Conservation (phyloP, 2,329 filamentous ascomycete species). For the Fusarium sp. region DNA sequence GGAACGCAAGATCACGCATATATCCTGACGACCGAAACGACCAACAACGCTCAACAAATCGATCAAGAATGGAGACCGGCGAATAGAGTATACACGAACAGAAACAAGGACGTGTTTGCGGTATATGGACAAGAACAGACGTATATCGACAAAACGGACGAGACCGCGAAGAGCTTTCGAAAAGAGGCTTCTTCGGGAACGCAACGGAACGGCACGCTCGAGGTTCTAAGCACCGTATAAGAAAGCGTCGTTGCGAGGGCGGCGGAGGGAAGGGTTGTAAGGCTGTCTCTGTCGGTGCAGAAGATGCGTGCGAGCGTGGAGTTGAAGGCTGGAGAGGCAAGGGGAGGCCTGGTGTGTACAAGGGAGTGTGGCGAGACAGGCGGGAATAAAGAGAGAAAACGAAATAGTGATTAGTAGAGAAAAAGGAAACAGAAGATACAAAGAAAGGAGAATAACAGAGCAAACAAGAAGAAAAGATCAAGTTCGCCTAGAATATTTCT, state of each 20-base stretch:
- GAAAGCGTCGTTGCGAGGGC: conserved; percentile 19
- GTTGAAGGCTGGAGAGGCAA: conserved; percentile 24
- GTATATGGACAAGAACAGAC: not conserved
- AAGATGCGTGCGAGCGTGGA: conserved; percentile 30
- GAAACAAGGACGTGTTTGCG: not conserved
- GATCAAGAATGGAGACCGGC: not conserved
- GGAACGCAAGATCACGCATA: conserved; percentile 15
- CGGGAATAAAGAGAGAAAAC: conserved; percentile 10
- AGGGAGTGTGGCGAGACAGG: conserved; percentile 32
- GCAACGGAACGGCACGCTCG: conserved; percentile 11
- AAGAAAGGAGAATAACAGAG: not conserved
- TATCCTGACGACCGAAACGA: not conserved
- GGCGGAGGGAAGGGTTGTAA: conserved; percentile 21
- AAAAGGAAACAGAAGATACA: conserved; percentile 5
- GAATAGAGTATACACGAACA: not conserved
- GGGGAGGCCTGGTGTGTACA: conserved; percentile 26
- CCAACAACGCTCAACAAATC: not conserved
- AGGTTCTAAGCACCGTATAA: conserved; percentile 5
- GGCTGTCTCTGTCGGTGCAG: conserved; percentile 1
- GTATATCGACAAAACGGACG: conserved; percentile 16
- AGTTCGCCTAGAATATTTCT: conserved; percentile 8
- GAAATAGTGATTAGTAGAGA: conserved; percentile 3
- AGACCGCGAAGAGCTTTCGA: conserved; percentile 19
- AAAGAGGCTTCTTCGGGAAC: conserved; percentile 20
- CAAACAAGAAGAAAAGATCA: conserved; percentile 1